Evolutionary conservation across 257 asterid species (phyloP).

Genomic region (Euphrasia confusa): DNA sequence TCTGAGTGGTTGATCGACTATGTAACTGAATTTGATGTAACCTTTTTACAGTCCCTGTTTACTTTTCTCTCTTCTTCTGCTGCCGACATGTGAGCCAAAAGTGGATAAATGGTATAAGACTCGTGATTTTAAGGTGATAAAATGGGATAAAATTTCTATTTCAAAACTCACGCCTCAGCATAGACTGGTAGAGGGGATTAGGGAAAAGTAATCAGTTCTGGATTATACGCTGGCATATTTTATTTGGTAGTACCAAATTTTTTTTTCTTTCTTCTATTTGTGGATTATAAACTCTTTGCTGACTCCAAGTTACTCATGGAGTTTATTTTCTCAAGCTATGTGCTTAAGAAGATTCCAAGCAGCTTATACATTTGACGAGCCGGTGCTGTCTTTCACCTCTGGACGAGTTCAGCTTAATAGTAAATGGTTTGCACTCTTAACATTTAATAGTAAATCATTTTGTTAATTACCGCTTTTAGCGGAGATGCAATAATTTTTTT

Average conservation of each 20-base stretch:
- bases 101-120: constrained; percentile 1
- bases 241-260: background rate
- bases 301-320: constrained; percentile 22
- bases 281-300: constrained; percentile 18
- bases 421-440: constrained; percentile 59
- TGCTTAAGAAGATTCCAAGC: constrained; percentile 78
- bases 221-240: constrained; percentile 10
- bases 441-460: constrained; percentile 10
- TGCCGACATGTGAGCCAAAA: constrained; percentile 8
- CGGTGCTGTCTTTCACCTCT: constrained; percentile 57
- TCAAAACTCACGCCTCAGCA: background rate
- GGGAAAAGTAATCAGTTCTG: constrained; percentile 13
- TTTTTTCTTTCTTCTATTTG: background rate
- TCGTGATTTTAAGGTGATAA: background rate
- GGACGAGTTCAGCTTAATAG: constrained; percentile 68
- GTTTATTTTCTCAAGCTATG: constrained; percentile 62
- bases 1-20: constrained; percentile 7
- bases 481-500: constrained; percentile 10
- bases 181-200: background rate
- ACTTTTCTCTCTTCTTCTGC: constrained; percentile 18
- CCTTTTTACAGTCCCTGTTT: constrained; percentile 11
- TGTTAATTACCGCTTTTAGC: constrained; percentile 4
- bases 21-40: constrained; percentile 17
- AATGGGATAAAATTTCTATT: constrained; percentile 10
- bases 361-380: constrained; percentile 67